Base-by-base conservation (phyloP, 441 rosid species). In the Brassica balearica region DNA sequence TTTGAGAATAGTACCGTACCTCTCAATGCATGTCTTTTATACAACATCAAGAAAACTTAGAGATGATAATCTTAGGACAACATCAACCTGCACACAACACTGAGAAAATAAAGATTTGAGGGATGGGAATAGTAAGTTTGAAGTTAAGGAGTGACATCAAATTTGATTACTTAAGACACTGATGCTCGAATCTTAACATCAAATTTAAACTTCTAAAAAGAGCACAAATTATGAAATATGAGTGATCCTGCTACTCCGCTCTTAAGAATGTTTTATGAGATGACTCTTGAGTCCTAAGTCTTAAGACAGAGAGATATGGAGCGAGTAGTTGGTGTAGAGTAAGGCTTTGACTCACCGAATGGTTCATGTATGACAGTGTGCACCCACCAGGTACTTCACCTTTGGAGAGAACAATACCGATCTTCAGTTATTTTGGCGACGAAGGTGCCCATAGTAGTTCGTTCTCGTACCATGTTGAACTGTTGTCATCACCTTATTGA, bases 61-160 rank as follows among this genome's bases (percentile, higher is more conserved):
- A 8, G 98, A 97, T 69, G 93, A 89, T 80, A 93, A 87, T 84
- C 99, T 95, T 69, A 95, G 75, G 64, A 92, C 97, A 77, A 93
- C 87, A 73, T 93, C 95, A 81, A 87, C 98, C 98, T 95, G 91
- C 82, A 62, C 63, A 76, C 69, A 65, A 70, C 29, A 56, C 51
- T 2, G 7, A 41, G 25, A 80, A 64, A 8, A 77, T 3, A 43
- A 43, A n/a, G 11, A 2, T 43, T 43, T 43, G n/a, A 43, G n/a
- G n/a, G 51, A 3, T 10, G 51, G 1, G n/a, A 41, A 41, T 8
- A 8, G 46, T 38, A 38, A 41, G 48, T 10, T 41, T 41, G n/a
- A 41, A 43, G 51, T 43, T 43, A 43, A 1, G n/a, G n/a, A 10
- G 51, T 43, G 51, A 43, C 51, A 43, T 43, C 51, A 11, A 43